A percentile compares a stretch with the other conserved stretches of the same genome.
Conservation (phyloP, 257 asterid species). For the Nicotiana tomentosiformis region DNA sequence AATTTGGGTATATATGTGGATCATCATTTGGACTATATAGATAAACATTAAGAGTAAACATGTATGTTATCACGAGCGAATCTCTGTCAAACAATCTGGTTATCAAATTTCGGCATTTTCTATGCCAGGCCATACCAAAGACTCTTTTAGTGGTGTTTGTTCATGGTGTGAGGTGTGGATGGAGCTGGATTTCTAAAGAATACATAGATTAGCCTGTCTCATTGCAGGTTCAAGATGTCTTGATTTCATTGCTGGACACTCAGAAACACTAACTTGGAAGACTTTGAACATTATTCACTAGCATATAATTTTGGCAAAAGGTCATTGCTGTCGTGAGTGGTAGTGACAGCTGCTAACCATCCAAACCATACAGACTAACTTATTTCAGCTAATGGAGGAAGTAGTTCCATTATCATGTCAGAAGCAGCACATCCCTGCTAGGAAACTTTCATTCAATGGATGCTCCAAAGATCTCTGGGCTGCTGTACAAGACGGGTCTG, state of each 20-base stretch:
- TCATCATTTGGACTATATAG: background rate
- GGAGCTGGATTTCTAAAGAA: background rate
- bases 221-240: background rate
- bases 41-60: background rate
- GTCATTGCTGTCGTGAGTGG: background rate
- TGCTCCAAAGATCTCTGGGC: constrained; percentile 67
- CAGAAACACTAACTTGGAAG: background rate
- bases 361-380: background rate
- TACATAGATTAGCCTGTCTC: background rate
- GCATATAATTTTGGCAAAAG: background rate
- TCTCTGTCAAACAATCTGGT: background rate
- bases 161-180: background rate
- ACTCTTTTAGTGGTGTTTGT: background rate
- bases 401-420: constrained; percentile 41
- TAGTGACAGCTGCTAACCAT: background rate
- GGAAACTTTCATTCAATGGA: constrained; percentile 32
- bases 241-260: background rate
- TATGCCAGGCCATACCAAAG: background rate
- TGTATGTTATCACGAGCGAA: background rate
- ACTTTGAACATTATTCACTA: background rate
- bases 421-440: constrained; percentile 44
- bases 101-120: background rate
- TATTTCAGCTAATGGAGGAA: constrained; percentile 44
- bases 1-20: background rate
- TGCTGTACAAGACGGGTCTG: constrained; percentile 61